Evolutionary conservation across 352 stramenopile genomes (phyloP).

Genomic region (Globisporangium acanthophoron): DNA sequence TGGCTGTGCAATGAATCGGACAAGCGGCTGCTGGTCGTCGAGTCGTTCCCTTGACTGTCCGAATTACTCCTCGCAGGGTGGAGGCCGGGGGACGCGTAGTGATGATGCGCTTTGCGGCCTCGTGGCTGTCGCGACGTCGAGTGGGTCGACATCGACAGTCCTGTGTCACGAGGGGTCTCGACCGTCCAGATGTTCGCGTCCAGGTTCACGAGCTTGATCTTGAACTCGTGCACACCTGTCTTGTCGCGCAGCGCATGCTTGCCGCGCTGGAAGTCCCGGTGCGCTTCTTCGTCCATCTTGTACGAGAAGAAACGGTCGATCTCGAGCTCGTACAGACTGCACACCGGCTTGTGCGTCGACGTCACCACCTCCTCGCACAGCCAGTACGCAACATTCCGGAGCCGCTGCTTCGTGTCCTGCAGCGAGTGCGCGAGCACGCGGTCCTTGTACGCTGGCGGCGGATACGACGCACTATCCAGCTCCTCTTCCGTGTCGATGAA

Average conservation of each 20-base stretch:
- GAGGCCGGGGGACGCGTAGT: slow-evolving; percentile 1
- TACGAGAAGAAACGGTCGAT: slow-evolving; percentile 49
- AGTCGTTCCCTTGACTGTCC: slow-evolving; percentile 6
- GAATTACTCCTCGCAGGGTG: not conserved
- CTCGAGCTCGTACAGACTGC: slow-evolving; percentile 42
- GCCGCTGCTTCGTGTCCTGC: slow-evolving; percentile 30
- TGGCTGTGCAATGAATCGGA: slow-evolving; percentile 11
- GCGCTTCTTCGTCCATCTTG: slow-evolving; percentile 23
- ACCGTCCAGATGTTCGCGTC: slow-evolving; percentile 53
- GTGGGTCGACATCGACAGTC: slow-evolving; percentile 3
- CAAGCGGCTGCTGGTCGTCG: slow-evolving; percentile 6
- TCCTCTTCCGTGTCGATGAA: slow-evolving; percentile 33
- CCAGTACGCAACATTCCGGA: slow-evolving; percentile 38
- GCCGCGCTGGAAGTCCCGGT: slow-evolving; percentile 16
- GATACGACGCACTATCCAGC: slow-evolving; percentile 6
- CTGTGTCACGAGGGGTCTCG: slow-evolving; percentile 3
- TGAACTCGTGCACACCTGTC: slow-evolving; percentile 38
- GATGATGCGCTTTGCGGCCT: not conserved
- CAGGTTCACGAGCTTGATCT: slow-evolving; percentile 48
- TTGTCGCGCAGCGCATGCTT: slow-evolving; percentile 34
- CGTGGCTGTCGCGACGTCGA: slow-evolving; percentile 9
- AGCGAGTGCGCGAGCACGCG: slow-evolving; percentile 54
- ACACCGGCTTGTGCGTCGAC: slow-evolving; percentile 50
- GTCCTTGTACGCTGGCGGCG: slow-evolving; percentile 61
- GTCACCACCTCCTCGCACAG: slow-evolving; percentile 40